Percentiles rank a stretch among this genome's conserved stretches.
Evolutionary conservation across 805 yeast species (phyloP).

Genomic region (Blastobotrys robertii): DNA sequence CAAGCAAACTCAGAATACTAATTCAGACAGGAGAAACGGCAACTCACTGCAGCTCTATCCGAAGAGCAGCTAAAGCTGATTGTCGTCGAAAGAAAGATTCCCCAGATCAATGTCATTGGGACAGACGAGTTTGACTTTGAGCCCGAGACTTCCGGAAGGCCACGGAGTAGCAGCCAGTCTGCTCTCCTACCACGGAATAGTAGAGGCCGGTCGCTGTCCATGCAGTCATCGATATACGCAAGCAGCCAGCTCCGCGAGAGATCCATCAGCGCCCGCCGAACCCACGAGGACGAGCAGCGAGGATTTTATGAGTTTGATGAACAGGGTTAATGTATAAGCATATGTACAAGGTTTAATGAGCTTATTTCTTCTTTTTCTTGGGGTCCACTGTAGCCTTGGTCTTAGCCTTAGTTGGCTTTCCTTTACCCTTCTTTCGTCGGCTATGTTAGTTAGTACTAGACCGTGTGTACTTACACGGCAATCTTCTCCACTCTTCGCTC

Average conservation of each 20-base stretch:
- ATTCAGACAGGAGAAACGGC: not conserved
- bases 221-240: no score
- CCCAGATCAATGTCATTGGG: not conserved
- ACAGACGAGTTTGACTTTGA: not conserved
- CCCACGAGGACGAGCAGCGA: no score
- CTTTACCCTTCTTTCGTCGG: conserved; percentile 16
- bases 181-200: no score
- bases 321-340: no score
- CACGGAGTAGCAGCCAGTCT: no score
- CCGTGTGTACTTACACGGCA: conserved; percentile 6
- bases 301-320: no score
- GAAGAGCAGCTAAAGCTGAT: not conserved
- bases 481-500: conserved; percentile 13
- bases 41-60: not conserved
- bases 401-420: conserved; percentile 18
- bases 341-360: not conserved
- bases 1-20: no score
- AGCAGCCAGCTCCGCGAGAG: no score
- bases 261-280: no score
- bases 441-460: not conserved
- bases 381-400: conserved; percentile 6
- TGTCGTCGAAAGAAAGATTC: not conserved
- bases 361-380: conserved; percentile 1
- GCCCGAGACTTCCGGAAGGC: not conserved
- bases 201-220: no score